A percentile compares a stretch with the other conserved stretches of the same genome.
These are phyloP conservation scores for Fonsecaea pedrosoi DNA, from an alignment of 2,329 filamentous ascomycete species.

Conservation along the genomic window DNA sequence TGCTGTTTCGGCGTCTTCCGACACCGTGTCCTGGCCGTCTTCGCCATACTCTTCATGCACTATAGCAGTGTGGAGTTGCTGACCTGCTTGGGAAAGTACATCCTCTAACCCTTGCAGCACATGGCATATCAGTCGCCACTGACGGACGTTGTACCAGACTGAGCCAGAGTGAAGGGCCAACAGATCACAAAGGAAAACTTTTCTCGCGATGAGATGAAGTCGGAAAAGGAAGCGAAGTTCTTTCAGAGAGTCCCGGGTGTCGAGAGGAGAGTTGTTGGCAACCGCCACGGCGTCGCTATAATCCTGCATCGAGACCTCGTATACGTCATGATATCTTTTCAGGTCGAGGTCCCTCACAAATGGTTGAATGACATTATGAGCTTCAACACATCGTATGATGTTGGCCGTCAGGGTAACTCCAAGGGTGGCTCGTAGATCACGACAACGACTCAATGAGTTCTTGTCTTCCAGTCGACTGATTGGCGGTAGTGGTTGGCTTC, in stretches of 20 bases:
- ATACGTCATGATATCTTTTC: conserved; percentile 91
- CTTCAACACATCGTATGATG: conserved; percentile 74
- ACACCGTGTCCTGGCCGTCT: neutral
- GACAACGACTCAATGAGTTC: conserved; percentile 77
- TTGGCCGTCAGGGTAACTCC: conserved; percentile 72
- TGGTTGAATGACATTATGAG: conserved; percentile 70
- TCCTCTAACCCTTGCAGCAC: conserved; percentile 77
- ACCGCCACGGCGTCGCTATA: conserved; percentile 72
- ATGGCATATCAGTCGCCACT: conserved; percentile 68
- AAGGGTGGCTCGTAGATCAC: conserved; percentile 78
- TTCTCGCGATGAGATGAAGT: conserved; percentile 78
- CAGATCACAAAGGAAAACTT: conserved; percentile 86
- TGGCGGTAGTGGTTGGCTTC: conserved; percentile 88
- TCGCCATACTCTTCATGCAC: conserved; percentile 34
- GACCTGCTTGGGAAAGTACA: conserved; percentile 21
- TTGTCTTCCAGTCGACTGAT: conserved; percentile 88
- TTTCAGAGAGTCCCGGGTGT: conserved; percentile 78
- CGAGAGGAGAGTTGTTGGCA: conserved; percentile 70
- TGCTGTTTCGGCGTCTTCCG: conserved; percentile 17
- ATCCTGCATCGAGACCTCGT: conserved; percentile 77
- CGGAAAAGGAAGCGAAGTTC: conserved; percentile 81
- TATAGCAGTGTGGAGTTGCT: conserved; percentile 27
- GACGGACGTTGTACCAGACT: conserved; percentile 36
- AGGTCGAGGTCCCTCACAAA: conserved; percentile 81
- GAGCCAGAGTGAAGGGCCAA: conserved; percentile 79